phyloP scores from a whole-genome alignment of 2,329 filamentous ascomycete species.

The Talaromyces funiculosus region DNA sequence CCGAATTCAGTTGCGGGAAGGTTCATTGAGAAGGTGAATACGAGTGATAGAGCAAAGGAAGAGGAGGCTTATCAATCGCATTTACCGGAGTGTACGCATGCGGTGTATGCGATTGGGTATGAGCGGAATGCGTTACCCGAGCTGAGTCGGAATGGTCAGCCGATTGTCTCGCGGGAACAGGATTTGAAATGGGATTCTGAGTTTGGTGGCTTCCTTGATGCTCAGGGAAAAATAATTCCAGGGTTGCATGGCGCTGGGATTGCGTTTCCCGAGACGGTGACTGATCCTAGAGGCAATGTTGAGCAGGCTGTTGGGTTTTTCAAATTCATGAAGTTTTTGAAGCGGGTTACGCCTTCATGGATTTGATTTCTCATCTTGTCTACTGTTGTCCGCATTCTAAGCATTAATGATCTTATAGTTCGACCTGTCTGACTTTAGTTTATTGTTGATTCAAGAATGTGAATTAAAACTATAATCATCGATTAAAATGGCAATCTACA shows the following conservation, averaged over 20 bases:
- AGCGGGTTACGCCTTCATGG: slow-evolving; percentile 52
- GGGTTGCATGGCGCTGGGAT: slow-evolving; percentile 59
- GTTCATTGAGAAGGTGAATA: slow-evolving; percentile 46
- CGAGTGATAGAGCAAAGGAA: slow-evolving; percentile 37
- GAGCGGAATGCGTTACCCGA: slow-evolving; percentile 46
- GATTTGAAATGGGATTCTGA: slow-evolving; percentile 19
- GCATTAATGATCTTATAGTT: background rate
- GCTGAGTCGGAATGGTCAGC: slow-evolving; percentile 33
- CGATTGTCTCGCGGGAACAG: slow-evolving; percentile 25
- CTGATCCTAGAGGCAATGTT: slow-evolving; percentile 56
- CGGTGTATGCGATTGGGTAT: slow-evolving; percentile 58
- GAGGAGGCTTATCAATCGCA: slow-evolving; percentile 41
- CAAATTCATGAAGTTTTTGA: slow-evolving; percentile 61
- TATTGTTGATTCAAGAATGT: too few species aligned
- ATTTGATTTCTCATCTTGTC: background rate
- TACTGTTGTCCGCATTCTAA: background rate
- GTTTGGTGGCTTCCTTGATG: slow-evolving; percentile 45
- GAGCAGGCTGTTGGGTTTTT: slow-evolving; percentile 59
- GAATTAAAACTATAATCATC: background rate
- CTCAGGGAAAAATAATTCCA: slow-evolving; percentile 38
- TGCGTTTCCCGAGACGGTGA: slow-evolving; percentile 57
- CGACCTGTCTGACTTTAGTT: too few species aligned
- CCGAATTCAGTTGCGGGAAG: slow-evolving; percentile 42
- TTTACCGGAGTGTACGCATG: slow-evolving; percentile 47
- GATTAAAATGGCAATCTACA: background rate